Evolutionary conservation across 2,329 filamentous ascomycete species (phyloP), one percentile per base, ranked within the genome.

Genomic region (Colletotrichum tofieldiae): DNA sequence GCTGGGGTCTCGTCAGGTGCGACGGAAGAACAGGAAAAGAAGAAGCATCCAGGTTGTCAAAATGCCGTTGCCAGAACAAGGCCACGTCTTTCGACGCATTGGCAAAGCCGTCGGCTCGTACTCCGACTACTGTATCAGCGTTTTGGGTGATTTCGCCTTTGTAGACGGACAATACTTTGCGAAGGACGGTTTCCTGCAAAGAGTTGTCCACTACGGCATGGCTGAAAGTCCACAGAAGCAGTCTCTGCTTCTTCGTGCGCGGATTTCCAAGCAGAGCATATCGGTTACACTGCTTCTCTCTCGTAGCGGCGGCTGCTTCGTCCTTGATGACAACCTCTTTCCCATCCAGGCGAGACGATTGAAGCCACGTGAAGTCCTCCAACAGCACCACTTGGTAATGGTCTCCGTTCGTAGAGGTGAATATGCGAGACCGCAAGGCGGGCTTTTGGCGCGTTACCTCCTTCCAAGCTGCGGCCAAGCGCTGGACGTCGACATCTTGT

Each of bases 11-110:
- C 14, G 8, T 52, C 5, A 63, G 35, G 20, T 52, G 60, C 20
- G 60, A 63, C 7, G 60, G 60, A n/a, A 63, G 45, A 20, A 26
- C 20, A 12, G 60, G 60, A 18, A 63, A 63, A 4, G 60, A 49
- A 16, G 60, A 51, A 7, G 60, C 60, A n/a, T 63, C 43, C 23
- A 63, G 35, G 2, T 16, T 23, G 18, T 51, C 29, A 11, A 63
- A 63, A 7, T 63, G 60, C 5, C 41, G 29, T 1, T 23, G 60
- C 60, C 60, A 63, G 11, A 51, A 52, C 2, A 9, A 3, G 7
- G 60, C 18, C 18, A 16, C 59, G n/a, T 39, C 47, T 14, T 18
- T 26, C n/a, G 56, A 18, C 12, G 37, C 37, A 14, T 26, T 26
- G 52, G 29, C 23, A 3, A 29, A 37, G 52, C 12, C 6, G 23